Base-by-base conservation (phyloP, 1,284 basidiomycete genomes). In the Tylopilus sp. region DNA sequence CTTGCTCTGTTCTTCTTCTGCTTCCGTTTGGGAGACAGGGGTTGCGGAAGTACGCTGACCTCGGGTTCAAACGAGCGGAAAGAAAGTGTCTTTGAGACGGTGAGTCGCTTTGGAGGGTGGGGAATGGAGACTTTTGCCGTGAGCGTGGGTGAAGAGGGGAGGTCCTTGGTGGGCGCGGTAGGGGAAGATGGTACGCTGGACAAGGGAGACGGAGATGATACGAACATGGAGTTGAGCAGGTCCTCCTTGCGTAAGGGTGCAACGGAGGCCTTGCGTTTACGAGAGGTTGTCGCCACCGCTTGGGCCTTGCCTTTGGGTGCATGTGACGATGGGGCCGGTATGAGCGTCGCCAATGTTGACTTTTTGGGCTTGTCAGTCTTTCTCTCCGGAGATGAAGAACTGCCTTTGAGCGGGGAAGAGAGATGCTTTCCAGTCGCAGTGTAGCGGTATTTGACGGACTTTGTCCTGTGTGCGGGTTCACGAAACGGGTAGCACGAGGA, bases 391-490 rank as follows among this genome's bases (percentile, higher is more conserved):
- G 64, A 69, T 58, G 66, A 64, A 53, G 66, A 43, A 21, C n/a
- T 65, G 44, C 64, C 64, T 20, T 57, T 66, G 52, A 66, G 55
- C 34, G 64, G 64, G 12, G 64, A 66, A 33, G 67, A 68, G 9
- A 56, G 67, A 7, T 68, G 66, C 45, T 66, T 66, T 18, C 66
- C 67, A 15, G 62, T 63, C 39, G 63, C 67, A 6, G 45, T 63
- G 44, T 66, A 66, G 43, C 64, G 64, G 51, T 62, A 69, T 41
- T 69, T 69, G 54, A 66, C 61, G 34, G 57, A 50, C 51, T 58
- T 64, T 51, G 64, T 48, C 37, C 43, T 56, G 11, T 51, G 54
- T 1, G 53, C 29, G 3, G 64, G 61, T 15, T 59, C 65, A 11
- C 54, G 58, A 40, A 69, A 66, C 10, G 52, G 59, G 49, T 56